Conservation (phyloP, 1,284 basidiomycete genomes). For the Naganishia liquefaciens region DNA sequence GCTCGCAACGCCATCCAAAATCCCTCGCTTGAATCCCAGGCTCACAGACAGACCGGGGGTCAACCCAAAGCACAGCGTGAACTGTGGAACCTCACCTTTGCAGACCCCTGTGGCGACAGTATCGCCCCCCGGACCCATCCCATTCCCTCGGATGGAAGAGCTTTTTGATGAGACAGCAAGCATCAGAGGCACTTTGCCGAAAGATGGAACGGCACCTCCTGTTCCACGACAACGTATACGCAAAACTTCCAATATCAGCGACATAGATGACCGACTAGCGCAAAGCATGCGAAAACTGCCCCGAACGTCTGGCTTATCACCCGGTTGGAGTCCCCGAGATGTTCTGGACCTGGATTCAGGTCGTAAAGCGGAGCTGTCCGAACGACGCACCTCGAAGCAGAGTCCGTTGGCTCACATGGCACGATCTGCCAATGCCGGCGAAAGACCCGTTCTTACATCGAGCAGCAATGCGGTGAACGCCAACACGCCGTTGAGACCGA, state of each 20-base stretch:
- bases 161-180: not conserved
- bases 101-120: not conserved
- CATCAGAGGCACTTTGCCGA: not conserved
- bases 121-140: not conserved
- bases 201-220: not conserved
- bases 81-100: not conserved
- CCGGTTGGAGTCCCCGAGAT: not conserved
- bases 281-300: conserved; percentile 10
- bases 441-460: not conserved
- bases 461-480: not conserved
- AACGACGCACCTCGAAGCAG: not conserved
- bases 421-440: not conserved
- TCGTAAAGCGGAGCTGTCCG: not conserved
- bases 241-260: not conserved
- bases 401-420: not conserved
- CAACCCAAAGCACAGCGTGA: no score
- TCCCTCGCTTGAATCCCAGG: not conserved
- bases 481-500: not conserved
- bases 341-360: not conserved
- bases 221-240: not conserved
- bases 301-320: not conserved
- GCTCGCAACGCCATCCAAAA: not conserved
- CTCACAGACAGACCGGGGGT: not conserved
- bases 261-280: conserved; percentile 1
- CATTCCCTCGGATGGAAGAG: not conserved